Evolutionary conservation across 106 monocot species (phyloP).

Genomic region (Triglochin maritima): DNA sequence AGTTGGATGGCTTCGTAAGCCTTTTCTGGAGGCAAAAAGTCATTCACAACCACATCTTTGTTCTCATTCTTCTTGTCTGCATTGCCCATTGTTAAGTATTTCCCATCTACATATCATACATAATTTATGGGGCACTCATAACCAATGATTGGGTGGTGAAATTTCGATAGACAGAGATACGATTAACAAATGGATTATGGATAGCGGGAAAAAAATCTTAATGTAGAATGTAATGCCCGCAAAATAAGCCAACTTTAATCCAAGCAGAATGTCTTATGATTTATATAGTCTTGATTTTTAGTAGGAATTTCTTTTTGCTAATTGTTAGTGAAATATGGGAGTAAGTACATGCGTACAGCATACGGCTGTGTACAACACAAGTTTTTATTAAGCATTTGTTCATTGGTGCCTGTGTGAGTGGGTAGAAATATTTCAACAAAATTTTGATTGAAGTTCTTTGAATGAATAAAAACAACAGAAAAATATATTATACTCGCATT

Average conservation of each 20-base stretch:
- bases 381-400: not conserved
- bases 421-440: no score
- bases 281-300: no score
- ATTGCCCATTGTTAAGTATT: not conserved
- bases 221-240: not conserved
- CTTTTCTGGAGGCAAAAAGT: conserved; percentile 30
- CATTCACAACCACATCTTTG: conserved; percentile 51
- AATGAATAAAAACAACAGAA: not conserved
- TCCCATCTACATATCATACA: no score
- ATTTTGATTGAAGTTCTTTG: no score
- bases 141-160: not conserved
- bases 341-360: no score
- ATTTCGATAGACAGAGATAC: not conserved
- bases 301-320: no score
- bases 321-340: no score
- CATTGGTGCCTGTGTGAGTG: not conserved
- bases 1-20: conserved; percentile 33
- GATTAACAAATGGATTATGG: no score
- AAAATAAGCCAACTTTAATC: not conserved
- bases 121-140: not conserved
- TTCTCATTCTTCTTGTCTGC: conserved; percentile 58
- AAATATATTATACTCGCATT: not conserved
- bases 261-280: not conserved
- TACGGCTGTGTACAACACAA: not conserved
- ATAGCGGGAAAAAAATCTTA: not conserved